Percentiles rank a stretch among this genome's conserved stretches.
Conservation (phyloP, 257 asterid genomes). For the Solanum lycopersicoides region DNA sequence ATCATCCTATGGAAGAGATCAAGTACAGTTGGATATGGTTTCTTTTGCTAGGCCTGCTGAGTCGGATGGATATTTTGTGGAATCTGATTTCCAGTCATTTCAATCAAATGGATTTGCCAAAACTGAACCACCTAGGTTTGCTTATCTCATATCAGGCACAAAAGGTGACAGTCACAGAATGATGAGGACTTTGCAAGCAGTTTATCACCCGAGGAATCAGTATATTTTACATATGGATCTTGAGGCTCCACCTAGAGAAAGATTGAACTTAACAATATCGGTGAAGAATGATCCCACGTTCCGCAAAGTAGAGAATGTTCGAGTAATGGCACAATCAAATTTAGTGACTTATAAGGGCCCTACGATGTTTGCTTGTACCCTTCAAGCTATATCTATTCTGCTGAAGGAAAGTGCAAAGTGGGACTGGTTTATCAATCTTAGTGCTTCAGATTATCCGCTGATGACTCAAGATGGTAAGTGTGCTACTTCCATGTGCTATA, state of each 20-base stretch:
- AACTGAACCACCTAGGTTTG: slow-evolving; percentile 76
- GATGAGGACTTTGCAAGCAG: slow-evolving; percentile 89
- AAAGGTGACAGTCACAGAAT: slow-evolving; percentile 92
- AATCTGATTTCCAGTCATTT: slow-evolving; percentile 54
- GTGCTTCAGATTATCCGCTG: slow-evolving; percentile 99
- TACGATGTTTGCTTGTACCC: slow-evolving; percentile 94
- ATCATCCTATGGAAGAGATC: slow-evolving; percentile 41
- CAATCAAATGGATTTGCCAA: slow-evolving; percentile 11
- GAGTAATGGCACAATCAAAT: slow-evolving; percentile 94
- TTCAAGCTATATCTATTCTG: slow-evolving; percentile 83
- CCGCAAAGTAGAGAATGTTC: slow-evolving; percentile 78
- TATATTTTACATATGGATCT: slow-evolving; percentile 96
- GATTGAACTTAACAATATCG: slow-evolving; percentile 73
- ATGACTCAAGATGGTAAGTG: slow-evolving; percentile 94
- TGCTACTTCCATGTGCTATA: slow-evolving; percentile 2
- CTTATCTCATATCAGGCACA: slow-evolving; percentile 93
- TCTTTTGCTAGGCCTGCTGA: slow-evolving; percentile 33
- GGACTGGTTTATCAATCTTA: slow-evolving; percentile 99
- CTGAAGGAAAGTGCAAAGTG: slow-evolving; percentile 71
- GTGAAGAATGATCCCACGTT: slow-evolving; percentile 86
- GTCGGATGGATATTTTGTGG: slow-evolving; percentile 44
- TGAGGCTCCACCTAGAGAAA: slow-evolving; percentile 94
- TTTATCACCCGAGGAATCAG: slow-evolving; percentile 93
- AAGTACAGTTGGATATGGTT: slow-evolving; percentile 20
- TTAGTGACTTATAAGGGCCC: slow-evolving; percentile 98